Conservation (phyloP, 371 early-diverging fungal genomes). For the Chytridiales sp. region DNA sequence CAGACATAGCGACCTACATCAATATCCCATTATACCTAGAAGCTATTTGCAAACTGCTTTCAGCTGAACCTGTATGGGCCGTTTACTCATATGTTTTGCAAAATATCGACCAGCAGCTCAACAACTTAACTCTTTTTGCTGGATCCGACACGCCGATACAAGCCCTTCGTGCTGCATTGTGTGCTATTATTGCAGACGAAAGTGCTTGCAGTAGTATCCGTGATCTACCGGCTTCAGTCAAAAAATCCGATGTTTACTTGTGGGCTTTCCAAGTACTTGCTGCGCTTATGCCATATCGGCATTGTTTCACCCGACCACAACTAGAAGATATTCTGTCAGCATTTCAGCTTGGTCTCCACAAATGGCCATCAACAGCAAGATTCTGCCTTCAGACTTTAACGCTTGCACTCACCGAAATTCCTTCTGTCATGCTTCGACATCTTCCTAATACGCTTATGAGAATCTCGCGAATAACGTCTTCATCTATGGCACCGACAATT, state of each 20-base stretch:
- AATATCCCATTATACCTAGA: too few relatives aligned
- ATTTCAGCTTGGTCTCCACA: constrained; percentile 75
- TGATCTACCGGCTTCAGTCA: constrained; percentile 52
- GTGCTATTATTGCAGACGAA: constrained; percentile 46
- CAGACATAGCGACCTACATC: too few relatives aligned
- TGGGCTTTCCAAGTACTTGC: constrained; percentile 65
- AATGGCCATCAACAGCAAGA: constrained; percentile 70
- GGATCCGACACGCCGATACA: too few relatives aligned
- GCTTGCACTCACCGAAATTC: constrained; percentile 81
- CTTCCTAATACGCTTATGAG: constrained; percentile 70
- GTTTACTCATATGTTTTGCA: too few relatives aligned
- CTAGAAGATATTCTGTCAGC: constrained; percentile 75
- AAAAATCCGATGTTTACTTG: constrained; percentile 66
- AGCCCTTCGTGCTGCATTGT: constrained; percentile 52
- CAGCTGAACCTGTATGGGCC: too few relatives aligned
- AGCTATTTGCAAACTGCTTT: too few relatives aligned
- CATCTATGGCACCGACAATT: constrained; percentile 80
- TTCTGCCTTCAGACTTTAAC: constrained; percentile 82
- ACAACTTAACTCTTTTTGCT: too few relatives aligned
- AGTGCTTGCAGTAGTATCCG: constrained; percentile 56
- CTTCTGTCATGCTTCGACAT: constrained; percentile 69
- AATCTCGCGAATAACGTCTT: constrained; percentile 83
- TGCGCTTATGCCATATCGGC: constrained; percentile 72
- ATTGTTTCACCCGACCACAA: constrained; percentile 64
- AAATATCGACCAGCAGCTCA: too few relatives aligned